Evolutionary conservation across 2,329 filamentous ascomycete genomes (phyloP), one percentile per base, ranked within the genome.

Genomic region (Cyclaneusma minus): DNA sequence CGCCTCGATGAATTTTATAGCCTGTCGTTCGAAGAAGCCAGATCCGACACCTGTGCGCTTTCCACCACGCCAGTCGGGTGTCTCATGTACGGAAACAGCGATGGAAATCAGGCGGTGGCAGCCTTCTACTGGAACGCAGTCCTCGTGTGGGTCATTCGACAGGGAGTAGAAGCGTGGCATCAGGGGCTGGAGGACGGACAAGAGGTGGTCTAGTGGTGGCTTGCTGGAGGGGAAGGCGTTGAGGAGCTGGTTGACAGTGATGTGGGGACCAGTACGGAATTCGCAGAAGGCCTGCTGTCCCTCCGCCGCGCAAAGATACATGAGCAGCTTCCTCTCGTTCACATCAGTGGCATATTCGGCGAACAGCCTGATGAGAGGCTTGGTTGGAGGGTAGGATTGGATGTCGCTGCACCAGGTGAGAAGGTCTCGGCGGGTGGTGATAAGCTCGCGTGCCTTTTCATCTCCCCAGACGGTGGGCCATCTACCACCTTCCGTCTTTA

Each of bases 401-500:
- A 95, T 71, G 49, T 98, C 89, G 14, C 78, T 75, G 48, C 85
- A 94, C 89, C 89, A 98, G 7, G 79, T 92, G 29, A 98, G 60
- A n/a, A 98, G 60, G 48, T 92, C 87, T 25, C 87, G 68, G 24
- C 87, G 73, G 0, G 85, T 95, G 3, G 87, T 93, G 29, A 85
- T 61, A n/a, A 98, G 60, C 47, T 89, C 76, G 30, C 89, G 71
- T 5, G 85, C 55, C 50, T 80, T 56, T 12, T 95, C 87, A 3
- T 92, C 82, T 21, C 87, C 89, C 89, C 89, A 98, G 25, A 98
- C 91, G 1, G 89, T 98, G 4, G 89, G 89, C 87, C 87, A 98
- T 25, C 89, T 68, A 17, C 87, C 87, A 33, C 64, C 68, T 18
- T 65, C 70, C 1, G 89, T 95, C 49, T 73, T 74, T 39, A 95